Evolutionary conservation across 2,329 filamentous ascomycete species (phyloP).

Genomic region (Anthostomella pinea): DNA sequence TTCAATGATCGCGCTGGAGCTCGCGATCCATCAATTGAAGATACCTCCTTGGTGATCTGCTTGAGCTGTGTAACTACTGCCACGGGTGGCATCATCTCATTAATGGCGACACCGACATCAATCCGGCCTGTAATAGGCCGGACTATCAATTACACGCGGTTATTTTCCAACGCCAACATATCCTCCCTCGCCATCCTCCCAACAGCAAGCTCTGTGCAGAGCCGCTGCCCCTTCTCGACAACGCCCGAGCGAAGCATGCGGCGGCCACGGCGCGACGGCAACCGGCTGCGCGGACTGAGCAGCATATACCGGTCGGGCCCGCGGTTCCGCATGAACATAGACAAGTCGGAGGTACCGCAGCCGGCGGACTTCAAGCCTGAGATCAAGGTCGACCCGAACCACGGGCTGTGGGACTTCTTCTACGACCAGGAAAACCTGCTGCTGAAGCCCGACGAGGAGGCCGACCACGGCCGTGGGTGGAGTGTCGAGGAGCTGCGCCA

Average conservation of each 20-base stretch:
- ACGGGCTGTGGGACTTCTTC: constrained; percentile 95
- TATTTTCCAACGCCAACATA: constrained; percentile 10
- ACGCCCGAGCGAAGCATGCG: constrained; percentile 28
- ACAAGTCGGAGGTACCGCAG: constrained; percentile 67
- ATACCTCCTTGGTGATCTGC: too few relatives aligned
- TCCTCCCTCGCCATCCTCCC: constrained; percentile 13
- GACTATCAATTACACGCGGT: constrained; percentile 21
- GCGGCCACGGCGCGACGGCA: constrained; percentile 63
- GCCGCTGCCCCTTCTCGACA: constrained; percentile 33
- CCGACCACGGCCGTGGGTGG: constrained; percentile 78
- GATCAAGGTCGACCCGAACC: constrained; percentile 63
- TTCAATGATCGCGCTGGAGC: constrained; percentile 20
- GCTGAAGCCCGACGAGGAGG: constrained; percentile 67
- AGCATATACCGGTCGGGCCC: constrained; percentile 75
- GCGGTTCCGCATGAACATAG: constrained; percentile 70
- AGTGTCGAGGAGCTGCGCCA: constrained; percentile 77
- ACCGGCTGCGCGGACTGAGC: constrained; percentile 77
- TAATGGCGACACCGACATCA: constrained; percentile 30
- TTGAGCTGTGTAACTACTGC: too few relatives aligned
- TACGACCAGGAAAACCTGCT: constrained; percentile 66
- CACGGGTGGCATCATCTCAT: constrained; percentile 9
- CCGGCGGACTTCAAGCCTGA: constrained; percentile 63
- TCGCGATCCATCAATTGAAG: constrained; percentile 6
- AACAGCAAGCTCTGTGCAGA: too few relatives aligned
- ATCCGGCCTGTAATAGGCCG: constrained; percentile 32